Base-by-base conservation (phyloP, 2,329 filamentous ascomycete genomes). In the Penicillium digitatum region DNA sequence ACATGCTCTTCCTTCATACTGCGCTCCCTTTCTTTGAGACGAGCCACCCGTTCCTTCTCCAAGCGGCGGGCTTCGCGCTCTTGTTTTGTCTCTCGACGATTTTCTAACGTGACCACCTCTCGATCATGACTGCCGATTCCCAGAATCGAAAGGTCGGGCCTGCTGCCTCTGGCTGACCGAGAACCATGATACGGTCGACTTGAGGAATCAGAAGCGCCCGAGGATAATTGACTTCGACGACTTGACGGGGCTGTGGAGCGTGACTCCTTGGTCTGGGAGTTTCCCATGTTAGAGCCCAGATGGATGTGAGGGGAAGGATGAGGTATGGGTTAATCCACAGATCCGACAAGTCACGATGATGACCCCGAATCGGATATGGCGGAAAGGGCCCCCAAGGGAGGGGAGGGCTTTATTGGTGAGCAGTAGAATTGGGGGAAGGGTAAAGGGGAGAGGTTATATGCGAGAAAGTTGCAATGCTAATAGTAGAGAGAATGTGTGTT, bases 1-100 rank as follows among this genome's bases (percentile, higher is more conserved):
- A 97, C 88, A 71, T 92, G 85, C 70, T 99, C 94, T 66, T 96
- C 92, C 60, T 81, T 86, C 77, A 97, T 85, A 69, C 94, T 99
- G 62, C 88, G 83, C 72, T 96, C 92, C 45, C 94, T 84, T 72
- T 99, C 94, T 71, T 90, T 90, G 40, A 87, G 75, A 55, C 94
- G 82, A 35, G 83, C 81, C 16, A 82, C 78, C 43, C 90, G 85
- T 72, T 97, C 93, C 67, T 86, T 88, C 72, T 96, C 93, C 52
- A 90, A 76, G 59, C 87, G 88, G 59, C 93, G 83, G 20, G 90
- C 90, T 71, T 99, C 94, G 39, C 90, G 84, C 75, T 97, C 94
- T 64, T 93, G 89, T 69, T 87, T 92, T 8, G 91, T 96, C 76
- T 97, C 93, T 55, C 90, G 84, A 55, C 90, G 87, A 39, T 80